These are phyloP conservation scores for Clonostachys rhizophaga DNA, from an alignment of 2,329 filamentous ascomycete genomes.

Conservation along the genomic window DNA sequence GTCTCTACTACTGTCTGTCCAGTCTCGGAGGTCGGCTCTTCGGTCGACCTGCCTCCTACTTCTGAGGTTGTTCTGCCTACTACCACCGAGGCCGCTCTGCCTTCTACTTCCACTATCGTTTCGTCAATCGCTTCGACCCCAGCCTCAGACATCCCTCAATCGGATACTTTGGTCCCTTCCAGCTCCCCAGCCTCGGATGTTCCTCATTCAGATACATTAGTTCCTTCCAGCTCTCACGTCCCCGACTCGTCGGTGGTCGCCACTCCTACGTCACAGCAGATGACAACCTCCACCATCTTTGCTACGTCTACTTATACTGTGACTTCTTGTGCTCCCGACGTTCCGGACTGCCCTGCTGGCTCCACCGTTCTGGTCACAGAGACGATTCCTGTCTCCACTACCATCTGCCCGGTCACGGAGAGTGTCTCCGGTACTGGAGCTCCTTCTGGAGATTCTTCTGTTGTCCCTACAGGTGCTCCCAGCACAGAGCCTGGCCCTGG, in stretches of 20 bases:
- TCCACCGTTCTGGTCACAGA: constrained; percentile 4
- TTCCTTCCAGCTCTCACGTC: not conserved
- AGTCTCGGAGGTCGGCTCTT: constrained; percentile 1
- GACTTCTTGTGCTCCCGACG: constrained; percentile 50
- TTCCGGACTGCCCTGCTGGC: constrained; percentile 49
- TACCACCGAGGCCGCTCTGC: not conserved
- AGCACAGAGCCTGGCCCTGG: no score
- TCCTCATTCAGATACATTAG: not conserved
- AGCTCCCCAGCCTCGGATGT: not conserved
- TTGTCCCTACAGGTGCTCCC: no score
- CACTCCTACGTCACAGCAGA: not conserved
- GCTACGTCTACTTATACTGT: constrained; percentile 49
- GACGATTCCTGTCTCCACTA: constrained; percentile 20
- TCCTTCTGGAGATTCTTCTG: not conserved
- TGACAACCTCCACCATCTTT: constrained; percentile 36
- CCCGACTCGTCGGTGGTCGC: not conserved
- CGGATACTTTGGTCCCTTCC: no score
- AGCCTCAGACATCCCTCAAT: no score
- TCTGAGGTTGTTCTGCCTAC: not conserved
- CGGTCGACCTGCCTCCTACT: not conserved
- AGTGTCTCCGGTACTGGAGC: not conserved
- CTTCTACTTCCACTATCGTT: not conserved
- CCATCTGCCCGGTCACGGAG: constrained; percentile 23
- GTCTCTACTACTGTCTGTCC: constrained; percentile 2
- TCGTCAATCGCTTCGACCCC: no score